phyloP scores from a whole-genome alignment of 176 grass and related monocot genomes.

The Bothriochloa decipiens region DNA sequence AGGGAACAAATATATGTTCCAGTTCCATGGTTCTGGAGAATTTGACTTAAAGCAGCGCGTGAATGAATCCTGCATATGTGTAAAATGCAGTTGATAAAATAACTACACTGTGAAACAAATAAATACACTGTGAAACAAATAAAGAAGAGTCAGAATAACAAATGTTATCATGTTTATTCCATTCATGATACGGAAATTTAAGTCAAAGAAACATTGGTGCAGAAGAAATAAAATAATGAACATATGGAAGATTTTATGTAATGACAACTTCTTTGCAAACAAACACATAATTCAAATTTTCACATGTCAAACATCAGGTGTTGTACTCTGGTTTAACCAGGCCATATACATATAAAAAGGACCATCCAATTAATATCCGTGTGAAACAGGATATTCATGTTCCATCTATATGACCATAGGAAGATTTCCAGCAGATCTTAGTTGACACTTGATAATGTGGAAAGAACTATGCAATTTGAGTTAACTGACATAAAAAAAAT shows the following conservation, averaged over 20 bases:
- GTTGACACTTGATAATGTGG: slow-evolving; percentile 10
- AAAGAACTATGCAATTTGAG: not conserved
- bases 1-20: slow-evolving; percentile 99
- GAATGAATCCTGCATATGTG: slow-evolving; percentile 82
- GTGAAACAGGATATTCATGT: slow-evolving; percentile 14
- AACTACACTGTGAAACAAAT: slow-evolving; percentile 11
- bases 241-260: slow-evolving; percentile 20
- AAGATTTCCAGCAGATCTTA: not conserved
- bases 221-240: slow-evolving; percentile 6
- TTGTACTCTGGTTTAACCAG: not conserved
- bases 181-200: not conserved
- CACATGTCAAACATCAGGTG: not conserved
- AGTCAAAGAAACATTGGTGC: not conserved
- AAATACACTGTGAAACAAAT: slow-evolving; percentile 8
- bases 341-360: not conserved
- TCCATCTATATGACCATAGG: not conserved
- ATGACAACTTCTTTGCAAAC: not conserved
- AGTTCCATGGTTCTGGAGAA: slow-evolving; percentile 98
- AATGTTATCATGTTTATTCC: not conserved
- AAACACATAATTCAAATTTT: not conserved
- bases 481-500: not conserved
- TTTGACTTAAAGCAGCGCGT: slow-evolving; percentile 99
- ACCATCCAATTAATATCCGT: slow-evolving; percentile 10
- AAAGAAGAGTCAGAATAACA: not conserved
- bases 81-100: slow-evolving; percentile 30